phyloP scores from a whole-genome alignment of 192 early-diverging fungal species.

The Gigaspora rosea region DNA sequence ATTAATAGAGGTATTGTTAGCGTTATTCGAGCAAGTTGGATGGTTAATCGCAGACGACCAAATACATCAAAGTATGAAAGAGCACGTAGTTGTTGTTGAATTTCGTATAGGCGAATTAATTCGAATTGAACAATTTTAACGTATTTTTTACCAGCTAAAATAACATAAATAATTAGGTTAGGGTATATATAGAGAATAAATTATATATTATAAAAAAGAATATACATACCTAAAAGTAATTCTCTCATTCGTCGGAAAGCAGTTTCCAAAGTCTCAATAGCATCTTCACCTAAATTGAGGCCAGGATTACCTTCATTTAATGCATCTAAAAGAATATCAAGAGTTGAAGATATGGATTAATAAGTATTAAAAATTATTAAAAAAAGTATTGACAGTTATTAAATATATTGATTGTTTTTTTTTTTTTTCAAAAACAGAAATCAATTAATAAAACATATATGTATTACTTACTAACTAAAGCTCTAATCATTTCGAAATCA shows the following conservation, averaged over 20 bases:
- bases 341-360: neutral
- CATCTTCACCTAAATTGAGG: slow-evolving; percentile 42
- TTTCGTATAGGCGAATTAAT: slow-evolving; percentile 54
- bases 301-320: slow-evolving; percentile 45
- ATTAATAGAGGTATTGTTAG: slow-evolving; percentile 58
- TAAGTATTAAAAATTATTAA: neutral
- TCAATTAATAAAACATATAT: neutral
- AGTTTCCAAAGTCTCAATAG: slow-evolving; percentile 43
- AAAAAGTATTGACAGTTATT: too few relatives aligned
- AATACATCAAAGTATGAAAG: slow-evolving; percentile 59
- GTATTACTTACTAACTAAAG: slow-evolving; percentile 56
- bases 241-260: slow-evolving; percentile 44
- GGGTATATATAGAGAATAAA: neutral
- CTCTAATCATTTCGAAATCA: slow-evolving; percentile 58
- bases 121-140: slow-evolving; percentile 60
- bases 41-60: slow-evolving; percentile 54
- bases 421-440: too few relatives aligned
- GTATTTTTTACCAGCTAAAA: slow-evolving; percentile 59
- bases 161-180: neutral
- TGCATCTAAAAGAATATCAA: slow-evolving; percentile 38
- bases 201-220: neutral
- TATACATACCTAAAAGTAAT: slow-evolving; percentile 40
- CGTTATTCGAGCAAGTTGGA: slow-evolving; percentile 54
- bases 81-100: slow-evolving; percentile 56
- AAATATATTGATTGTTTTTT: too few relatives aligned